These are phyloP conservation scores for Strobilomyces dryophilus DNA, from an alignment of 768 basidiomycete species.

Conservation along the genomic window DNA sequence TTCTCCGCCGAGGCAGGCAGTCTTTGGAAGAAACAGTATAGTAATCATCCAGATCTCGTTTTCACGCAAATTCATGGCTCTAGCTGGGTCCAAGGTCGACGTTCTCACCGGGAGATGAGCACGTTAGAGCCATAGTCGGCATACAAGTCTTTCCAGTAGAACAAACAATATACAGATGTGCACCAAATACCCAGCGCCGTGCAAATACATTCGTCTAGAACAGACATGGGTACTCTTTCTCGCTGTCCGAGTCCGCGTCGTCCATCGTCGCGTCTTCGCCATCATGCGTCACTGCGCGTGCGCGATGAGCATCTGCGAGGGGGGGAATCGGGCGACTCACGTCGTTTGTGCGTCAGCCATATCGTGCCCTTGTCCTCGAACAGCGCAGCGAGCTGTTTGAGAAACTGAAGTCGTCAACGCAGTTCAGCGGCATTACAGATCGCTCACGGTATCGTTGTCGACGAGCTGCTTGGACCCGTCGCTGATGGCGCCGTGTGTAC, in stretches of 20 bases:
- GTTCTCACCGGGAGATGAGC: too few relatives aligned
- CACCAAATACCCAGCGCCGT: too few relatives aligned
- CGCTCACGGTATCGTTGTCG: constrained; percentile 50
- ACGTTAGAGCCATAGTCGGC: too few relatives aligned
- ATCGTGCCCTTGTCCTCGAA: constrained; percentile 75
- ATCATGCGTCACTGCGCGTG: constrained; percentile 61
- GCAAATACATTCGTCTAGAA: too few relatives aligned
- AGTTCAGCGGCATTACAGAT: neutral
- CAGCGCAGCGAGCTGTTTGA: constrained; percentile 58
- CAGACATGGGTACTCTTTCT: constrained; percentile 73
- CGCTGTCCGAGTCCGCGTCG: constrained; percentile 19
- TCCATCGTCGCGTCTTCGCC: constrained; percentile 60
- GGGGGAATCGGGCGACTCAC: constrained; percentile 41
- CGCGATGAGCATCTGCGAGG: neutral
- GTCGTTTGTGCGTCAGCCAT: constrained; percentile 94
- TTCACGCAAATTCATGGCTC: too few relatives aligned
- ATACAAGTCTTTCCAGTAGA: too few relatives aligned
- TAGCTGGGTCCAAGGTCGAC: too few relatives aligned
- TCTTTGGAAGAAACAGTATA: too few relatives aligned
- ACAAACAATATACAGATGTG: too few relatives aligned
- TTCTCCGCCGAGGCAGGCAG: too few relatives aligned
- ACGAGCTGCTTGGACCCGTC: constrained; percentile 54
- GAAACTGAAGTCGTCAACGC: constrained; percentile 50
- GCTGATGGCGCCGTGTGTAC: neutral
- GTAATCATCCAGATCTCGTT: too few relatives aligned